Evolutionary conservation across 176 grass and related monocot species (phyloP), one percentile per base, ranked within the genome.

Genomic region (Neostapfia colusana): DNA sequence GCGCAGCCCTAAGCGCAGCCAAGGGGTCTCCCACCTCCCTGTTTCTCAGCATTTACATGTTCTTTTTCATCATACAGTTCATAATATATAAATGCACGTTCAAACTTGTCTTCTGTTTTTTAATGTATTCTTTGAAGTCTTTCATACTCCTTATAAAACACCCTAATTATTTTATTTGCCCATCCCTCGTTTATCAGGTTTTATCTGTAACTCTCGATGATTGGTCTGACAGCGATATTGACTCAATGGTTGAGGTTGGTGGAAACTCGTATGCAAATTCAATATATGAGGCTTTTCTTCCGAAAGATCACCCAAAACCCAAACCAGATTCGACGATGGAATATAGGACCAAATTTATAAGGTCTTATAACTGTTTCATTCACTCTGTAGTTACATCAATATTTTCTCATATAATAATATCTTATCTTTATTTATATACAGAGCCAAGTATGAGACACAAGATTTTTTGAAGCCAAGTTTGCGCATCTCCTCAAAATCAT

Each of bases 191-290:
- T 82, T 34, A 54, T 80, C 82, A 99, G 95, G 87, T 99, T 80
- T 85, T 99, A 58, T 92, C 95, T 59, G 27, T 95, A 35, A 99
- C 95, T 75, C 81, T 92, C 70, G 95, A 99, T 90, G 91, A 99
- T 76, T 99, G 95, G 95, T 83, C 66, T 70, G 95, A 99, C 54
- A 84, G 77, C 41, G 95, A 99, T 64, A 90, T 95, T 35, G 91
- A 99, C 74, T 92, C 91, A 10, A 95, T 99, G 87, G 8, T 99
- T 69, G 95, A 99, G 74, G 91, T 99, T 74, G 95, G 91, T 84
- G 95, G 95, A 74, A 99, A 99, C 76, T 95, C 95, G 39, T 99
- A 95, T 83, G 95, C 95, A n/a, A 99, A 99, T 84, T 95, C 95
- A 67, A 99, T 99, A 68, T 99, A 99, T 78, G 95, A 99, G 80